Conservation (phyloP, 2,329 filamentous ascomycete genomes). For the Beauveria australis region DNA sequence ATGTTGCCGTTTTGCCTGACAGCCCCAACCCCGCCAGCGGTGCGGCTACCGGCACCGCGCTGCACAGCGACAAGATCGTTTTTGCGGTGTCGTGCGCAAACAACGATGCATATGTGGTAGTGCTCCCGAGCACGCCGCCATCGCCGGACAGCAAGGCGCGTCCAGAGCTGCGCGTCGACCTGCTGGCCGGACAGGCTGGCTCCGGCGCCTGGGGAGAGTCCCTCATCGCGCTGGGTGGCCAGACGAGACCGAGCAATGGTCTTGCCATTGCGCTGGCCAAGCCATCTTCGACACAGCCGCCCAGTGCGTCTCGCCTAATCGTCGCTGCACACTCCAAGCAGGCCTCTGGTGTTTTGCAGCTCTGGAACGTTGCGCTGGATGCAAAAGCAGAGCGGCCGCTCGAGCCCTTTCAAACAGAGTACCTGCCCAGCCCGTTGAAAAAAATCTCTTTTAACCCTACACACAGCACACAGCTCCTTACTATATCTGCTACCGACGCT, state of each 20-base stretch:
- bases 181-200: constrained; percentile 47
- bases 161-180: constrained; percentile 40
- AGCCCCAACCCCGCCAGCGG: constrained; percentile 41
- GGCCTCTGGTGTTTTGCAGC: constrained; percentile 47
- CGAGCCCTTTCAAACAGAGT: constrained; percentile 53
- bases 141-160: constrained; percentile 51
- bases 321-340: constrained; percentile 53
- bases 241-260: constrained; percentile 44
- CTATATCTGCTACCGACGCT: constrained; percentile 46
- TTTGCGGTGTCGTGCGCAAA: constrained; percentile 54
- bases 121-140: constrained; percentile 52
- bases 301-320: constrained; percentile 35
- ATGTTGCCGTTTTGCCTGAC: constrained; percentile 49
- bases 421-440: constrained; percentile 44
- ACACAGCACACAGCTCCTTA: constrained; percentile 49
- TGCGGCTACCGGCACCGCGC: constrained; percentile 33
- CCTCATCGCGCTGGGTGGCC: constrained; percentile 44
- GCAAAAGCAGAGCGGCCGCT: constrained; percentile 22
- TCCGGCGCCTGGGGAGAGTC: constrained; percentile 57
- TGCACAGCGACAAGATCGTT: constrained; percentile 50
- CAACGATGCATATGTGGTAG: constrained; percentile 48
- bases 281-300: constrained; percentile 32
- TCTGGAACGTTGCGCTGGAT: constrained; percentile 51
- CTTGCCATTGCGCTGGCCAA: constrained; percentile 46
- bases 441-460: constrained; percentile 54